phyloP scores from a whole-genome alignment of 768 basidiomycete species.

The Heimioporus sp. region DNA sequence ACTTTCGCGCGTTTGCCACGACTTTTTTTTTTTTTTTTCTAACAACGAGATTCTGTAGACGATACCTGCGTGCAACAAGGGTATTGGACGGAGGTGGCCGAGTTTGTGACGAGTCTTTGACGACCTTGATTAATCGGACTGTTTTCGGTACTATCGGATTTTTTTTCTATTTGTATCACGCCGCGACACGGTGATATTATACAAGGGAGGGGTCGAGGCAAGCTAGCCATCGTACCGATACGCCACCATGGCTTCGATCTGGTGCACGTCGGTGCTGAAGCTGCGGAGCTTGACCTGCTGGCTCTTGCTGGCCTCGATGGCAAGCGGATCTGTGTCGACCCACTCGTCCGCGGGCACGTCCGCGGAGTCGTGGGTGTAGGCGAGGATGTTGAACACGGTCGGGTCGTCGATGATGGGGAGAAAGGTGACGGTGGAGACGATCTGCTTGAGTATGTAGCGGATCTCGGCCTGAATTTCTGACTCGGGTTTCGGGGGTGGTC shows the following conservation, averaged over 20 bases:
- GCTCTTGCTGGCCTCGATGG: slow-evolving; percentile 90
- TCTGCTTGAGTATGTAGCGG: slow-evolving; percentile 96
- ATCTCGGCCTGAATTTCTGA: slow-evolving; percentile 96
- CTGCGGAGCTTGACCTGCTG: slow-evolving; percentile 93
- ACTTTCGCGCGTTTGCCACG: background rate
- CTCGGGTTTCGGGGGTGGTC: slow-evolving; percentile 65
- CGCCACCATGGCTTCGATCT: slow-evolving; percentile 97
- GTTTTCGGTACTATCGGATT: background rate
- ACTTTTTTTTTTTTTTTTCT: too few species aligned
- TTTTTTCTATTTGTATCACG: background rate
- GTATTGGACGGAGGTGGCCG: slow-evolving; percentile 51
- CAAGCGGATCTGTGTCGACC: slow-evolving; percentile 91
- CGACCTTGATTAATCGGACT: background rate
- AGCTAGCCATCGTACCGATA: slow-evolving; percentile 85
- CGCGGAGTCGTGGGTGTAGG: slow-evolving; percentile 89
- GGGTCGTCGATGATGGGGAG: slow-evolving; percentile 93
- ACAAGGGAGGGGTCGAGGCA: background rate
- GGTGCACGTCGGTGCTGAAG: slow-evolving; percentile 97
- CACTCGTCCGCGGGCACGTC: slow-evolving; percentile 92
- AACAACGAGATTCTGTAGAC: slow-evolving; percentile 31
- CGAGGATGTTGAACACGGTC: slow-evolving; percentile 96
- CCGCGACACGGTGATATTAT: background rate
- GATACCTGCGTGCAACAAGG: slow-evolving; percentile 56
- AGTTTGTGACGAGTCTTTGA: slow-evolving; percentile 41
- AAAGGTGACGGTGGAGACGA: slow-evolving; percentile 95